Evolutionary conservation across 2,329 filamentous ascomycete genomes (phyloP).

Genomic region (Alternaria panax): DNA sequence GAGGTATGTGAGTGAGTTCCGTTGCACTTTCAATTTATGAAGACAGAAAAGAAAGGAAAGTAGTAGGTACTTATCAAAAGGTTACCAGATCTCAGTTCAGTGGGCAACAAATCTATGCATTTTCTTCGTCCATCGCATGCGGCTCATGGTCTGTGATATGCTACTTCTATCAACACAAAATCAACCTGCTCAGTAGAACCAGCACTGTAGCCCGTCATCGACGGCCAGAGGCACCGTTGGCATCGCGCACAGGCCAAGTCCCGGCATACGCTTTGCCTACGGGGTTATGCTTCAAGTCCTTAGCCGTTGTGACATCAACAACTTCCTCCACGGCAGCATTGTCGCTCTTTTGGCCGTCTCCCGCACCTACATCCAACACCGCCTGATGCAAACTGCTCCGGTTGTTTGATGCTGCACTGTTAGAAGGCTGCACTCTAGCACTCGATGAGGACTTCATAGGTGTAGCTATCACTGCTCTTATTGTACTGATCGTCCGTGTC

Average conservation of each 20-base stretch:
- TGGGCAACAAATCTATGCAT: background rate
- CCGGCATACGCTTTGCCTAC: background rate
- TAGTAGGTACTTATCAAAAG: background rate
- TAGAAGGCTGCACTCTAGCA: background rate
- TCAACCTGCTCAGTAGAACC: background rate
- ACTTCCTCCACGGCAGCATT: background rate
- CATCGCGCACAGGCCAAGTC: conserved; percentile 1
- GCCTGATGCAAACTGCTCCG: conserved; percentile 5
- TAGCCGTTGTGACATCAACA: background rate
- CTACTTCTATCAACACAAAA: background rate
- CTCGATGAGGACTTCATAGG: background rate
- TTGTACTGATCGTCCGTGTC: background rate
- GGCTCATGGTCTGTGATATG: background rate
- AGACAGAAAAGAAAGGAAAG: background rate
- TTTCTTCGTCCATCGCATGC: background rate
- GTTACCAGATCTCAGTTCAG: background rate
- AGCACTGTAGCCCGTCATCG: background rate
- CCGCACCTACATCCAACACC: background rate
- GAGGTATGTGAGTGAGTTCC: background rate
- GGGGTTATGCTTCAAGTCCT: background rate
- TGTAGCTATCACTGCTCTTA: conserved; percentile 1
- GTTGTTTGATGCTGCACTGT: background rate
- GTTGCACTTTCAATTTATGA: background rate
- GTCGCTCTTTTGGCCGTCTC: background rate
- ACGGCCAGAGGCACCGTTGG: background rate